phyloP scores from a whole-genome alignment of 139 green algal genomes.

The Helicosporidium sp. region DNA sequence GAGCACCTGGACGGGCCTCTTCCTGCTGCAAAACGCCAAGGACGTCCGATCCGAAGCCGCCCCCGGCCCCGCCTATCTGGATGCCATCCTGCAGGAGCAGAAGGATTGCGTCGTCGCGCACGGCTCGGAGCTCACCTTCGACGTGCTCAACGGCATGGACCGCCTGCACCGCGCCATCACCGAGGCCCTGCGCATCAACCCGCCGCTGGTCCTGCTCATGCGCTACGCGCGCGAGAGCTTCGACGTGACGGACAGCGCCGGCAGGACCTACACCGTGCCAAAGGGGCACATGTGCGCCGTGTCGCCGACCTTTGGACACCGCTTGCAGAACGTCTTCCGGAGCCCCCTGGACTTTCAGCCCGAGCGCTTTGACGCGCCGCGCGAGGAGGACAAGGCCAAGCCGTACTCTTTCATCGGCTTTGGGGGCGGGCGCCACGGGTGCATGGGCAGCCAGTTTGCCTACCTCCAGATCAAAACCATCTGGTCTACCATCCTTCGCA shows the following conservation, averaged over 20 bases:
- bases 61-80: no score
- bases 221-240: slow-evolving; percentile 68
- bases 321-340: slow-evolving; percentile 53
- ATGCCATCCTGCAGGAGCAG: slow-evolving; percentile 43
- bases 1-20: slow-evolving; percentile 63
- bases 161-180: slow-evolving; percentile 54
- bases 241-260: slow-evolving; percentile 52
- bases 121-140: slow-evolving; percentile 50
- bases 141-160: slow-evolving; percentile 76
- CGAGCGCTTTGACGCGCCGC: slow-evolving; percentile 42
- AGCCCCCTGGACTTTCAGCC: slow-evolving; percentile 63
- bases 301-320: slow-evolving; percentile 74
- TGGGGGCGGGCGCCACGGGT: slow-evolving; percentile 82
- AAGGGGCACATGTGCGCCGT: slow-evolving; percentile 71
- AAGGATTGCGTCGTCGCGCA: slow-evolving; percentile 40
- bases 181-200: slow-evolving; percentile 82
- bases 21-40: no score
- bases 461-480: slow-evolving; percentile 97
- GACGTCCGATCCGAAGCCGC: no score
- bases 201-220: slow-evolving; percentile 90
- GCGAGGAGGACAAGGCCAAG: slow-evolving; percentile 65
- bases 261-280: slow-evolving; percentile 57
- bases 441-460: slow-evolving; percentile 94
- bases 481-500: slow-evolving; percentile 73
- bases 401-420: slow-evolving; percentile 84